phyloP scores from a whole-genome alignment of 106 monocot species.

The Narthecium ossifragum region DNA sequence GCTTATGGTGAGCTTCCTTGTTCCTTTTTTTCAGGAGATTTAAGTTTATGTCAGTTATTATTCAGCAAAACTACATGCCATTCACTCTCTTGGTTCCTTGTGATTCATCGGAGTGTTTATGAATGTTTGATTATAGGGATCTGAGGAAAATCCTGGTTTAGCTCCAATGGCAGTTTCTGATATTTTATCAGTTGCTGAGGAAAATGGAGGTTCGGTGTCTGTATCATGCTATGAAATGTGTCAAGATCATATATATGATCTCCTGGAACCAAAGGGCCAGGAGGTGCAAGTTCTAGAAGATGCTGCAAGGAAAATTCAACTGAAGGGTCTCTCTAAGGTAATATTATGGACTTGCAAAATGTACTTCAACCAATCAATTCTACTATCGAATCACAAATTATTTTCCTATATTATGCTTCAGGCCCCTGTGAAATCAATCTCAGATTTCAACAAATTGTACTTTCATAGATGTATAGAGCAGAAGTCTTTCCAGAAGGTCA shows the following conservation, averaged over 20 bases:
- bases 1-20: too few species aligned
- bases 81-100: constrained; percentile 20
- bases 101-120: neutral
- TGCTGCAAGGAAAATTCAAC: constrained; percentile 32
- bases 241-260: constrained; percentile 59
- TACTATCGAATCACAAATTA: neutral
- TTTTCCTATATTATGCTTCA: constrained; percentile 1
- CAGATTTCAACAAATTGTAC: constrained; percentile 36
- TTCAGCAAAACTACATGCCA: too few species aligned
- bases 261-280: constrained; percentile 38
- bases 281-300: constrained; percentile 59
- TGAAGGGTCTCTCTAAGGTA: constrained; percentile 69
- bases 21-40: too few species aligned
- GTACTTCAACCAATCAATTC: neutral
- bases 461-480: constrained; percentile 8
- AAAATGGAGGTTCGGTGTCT: constrained; percentile 17
- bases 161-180: constrained; percentile 30
- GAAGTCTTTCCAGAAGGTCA: constrained; percentile 12
- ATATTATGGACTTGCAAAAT: neutral
- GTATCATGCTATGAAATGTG: constrained; percentile 48
- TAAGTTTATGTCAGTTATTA: too few species aligned
- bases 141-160: constrained; percentile 46
- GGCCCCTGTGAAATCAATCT: constrained; percentile 43
- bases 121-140: constrained; percentile 19
- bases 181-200: constrained; percentile 20